Percentiles rank a stretch among this genome's conserved stretches.
phyloP scores from a whole-genome alignment of 306 rosid species.

The Prunus salicina region DNA sequence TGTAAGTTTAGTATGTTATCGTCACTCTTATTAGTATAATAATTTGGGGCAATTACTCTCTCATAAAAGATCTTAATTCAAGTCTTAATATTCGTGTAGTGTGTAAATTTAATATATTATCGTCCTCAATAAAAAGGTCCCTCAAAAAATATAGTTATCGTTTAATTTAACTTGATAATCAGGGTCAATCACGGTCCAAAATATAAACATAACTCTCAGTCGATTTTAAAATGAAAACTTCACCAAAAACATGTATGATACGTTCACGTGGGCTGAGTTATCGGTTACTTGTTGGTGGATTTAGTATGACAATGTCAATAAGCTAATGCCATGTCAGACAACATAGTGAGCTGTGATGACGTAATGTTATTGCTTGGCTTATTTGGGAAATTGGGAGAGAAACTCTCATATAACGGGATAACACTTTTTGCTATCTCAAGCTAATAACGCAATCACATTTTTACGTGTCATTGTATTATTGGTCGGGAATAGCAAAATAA shows the following conservation, averaged over 20 bases:
- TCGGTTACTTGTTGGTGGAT: too few species aligned
- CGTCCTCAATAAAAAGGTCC: rapidly evolving
- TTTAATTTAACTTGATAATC: background rate
- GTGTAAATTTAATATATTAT: too few species aligned
- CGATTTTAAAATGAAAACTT: background rate
- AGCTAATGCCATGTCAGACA: background rate
- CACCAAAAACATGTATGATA: background rate
- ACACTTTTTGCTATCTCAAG: too few species aligned
- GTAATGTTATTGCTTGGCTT: too few species aligned
- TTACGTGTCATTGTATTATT: too few species aligned
- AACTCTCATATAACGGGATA: too few species aligned
- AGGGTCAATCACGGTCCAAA: background rate
- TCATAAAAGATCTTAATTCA: rapidly evolving
- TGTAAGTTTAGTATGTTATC: too few species aligned
- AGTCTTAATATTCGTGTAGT: rapidly evolving
- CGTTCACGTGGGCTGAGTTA: background rate
- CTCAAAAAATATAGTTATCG: background rate
- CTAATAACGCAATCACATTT: too few species aligned
- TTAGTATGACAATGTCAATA: background rate
- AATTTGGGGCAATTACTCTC: rapidly evolving
- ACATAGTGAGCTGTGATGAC: too few species aligned
- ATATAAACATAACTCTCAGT: background rate
- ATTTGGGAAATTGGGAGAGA: too few species aligned
- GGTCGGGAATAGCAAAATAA: rapidly evolving
- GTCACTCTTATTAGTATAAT: rapidly evolving